These are phyloP conservation scores for Vachellia collinsii DNA, from an alignment of 306 rosid species.

Conservation along the genomic window DNA sequence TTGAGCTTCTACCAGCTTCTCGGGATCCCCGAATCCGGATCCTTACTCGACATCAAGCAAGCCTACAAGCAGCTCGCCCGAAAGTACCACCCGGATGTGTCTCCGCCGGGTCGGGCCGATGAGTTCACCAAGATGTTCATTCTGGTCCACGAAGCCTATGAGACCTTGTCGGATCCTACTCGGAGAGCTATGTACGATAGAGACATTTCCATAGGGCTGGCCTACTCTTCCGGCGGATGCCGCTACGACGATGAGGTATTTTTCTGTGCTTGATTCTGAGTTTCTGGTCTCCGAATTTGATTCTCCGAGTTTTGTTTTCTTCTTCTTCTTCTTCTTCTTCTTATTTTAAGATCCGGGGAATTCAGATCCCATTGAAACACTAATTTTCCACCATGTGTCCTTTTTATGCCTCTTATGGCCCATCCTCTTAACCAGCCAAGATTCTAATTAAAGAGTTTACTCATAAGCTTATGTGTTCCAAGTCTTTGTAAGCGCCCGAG, in stretches of 20 bases:
- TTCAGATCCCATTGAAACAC: not conserved
- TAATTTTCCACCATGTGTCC: not conserved
- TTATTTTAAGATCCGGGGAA: not conserved
- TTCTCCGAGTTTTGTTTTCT: not conserved
- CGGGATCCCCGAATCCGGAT: slow-evolving; percentile 69
- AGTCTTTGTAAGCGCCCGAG: too few relatives aligned
- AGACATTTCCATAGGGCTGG: slow-evolving; percentile 56
- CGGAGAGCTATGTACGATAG: slow-evolving; percentile 67
- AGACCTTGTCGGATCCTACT: slow-evolving; percentile 74
- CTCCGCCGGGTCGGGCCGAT: slow-evolving; percentile 81
- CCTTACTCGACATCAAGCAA: slow-evolving; percentile 67
- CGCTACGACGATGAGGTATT: slow-evolving; percentile 50
- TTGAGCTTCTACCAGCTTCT: slow-evolving; percentile 70
- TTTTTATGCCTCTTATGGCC: too few relatives aligned
- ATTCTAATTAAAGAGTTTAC: too few relatives aligned
- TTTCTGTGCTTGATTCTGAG: not conserved
- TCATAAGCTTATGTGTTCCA: too few relatives aligned
- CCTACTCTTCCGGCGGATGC: slow-evolving; percentile 55
- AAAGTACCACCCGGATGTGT: slow-evolving; percentile 91
- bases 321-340: not conserved
- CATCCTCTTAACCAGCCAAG: too few relatives aligned
- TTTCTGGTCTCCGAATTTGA: not conserved
- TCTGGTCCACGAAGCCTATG: slow-evolving; percentile 85
- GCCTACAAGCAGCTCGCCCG: slow-evolving; percentile 86
- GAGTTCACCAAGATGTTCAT: slow-evolving; percentile 78